These are phyloP conservation scores for Penicillium coffeae DNA, from an alignment of 495 filamentous ascomycete genomes.

Conservation along the genomic window DNA sequence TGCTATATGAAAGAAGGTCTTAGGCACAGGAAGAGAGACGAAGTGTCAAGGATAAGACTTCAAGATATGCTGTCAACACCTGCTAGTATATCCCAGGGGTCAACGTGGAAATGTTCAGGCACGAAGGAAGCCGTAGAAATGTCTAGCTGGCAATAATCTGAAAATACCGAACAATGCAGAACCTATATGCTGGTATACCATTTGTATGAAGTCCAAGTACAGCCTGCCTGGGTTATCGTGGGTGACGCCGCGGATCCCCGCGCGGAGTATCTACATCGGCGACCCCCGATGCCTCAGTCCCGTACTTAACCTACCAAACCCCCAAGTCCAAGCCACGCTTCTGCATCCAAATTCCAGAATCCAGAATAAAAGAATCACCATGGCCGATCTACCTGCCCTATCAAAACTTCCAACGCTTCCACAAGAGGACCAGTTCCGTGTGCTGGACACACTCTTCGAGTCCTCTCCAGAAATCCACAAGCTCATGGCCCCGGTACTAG, in stretches of 20 bases:
- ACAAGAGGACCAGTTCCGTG: slow-evolving; percentile 50
- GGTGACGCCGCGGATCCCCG: neutral
- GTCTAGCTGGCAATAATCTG: no score
- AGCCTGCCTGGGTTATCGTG: no score
- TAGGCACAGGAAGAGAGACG: no score
- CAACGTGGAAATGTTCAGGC: no score
- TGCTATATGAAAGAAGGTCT: no score
- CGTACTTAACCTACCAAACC: slow-evolving; percentile 8
- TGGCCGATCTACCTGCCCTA: slow-evolving; percentile 48
- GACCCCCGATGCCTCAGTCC: slow-evolving; percentile 4
- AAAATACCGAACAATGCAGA: no score
- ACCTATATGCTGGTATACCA: no score
- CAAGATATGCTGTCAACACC: no score
- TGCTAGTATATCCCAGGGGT: no score
- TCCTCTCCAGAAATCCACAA: slow-evolving; percentile 70
- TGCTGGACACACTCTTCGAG: slow-evolving; percentile 86
- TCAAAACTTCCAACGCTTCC: slow-evolving; percentile 51
- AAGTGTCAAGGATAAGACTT: no score
- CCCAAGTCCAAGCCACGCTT: neutral
- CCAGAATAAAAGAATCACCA: slow-evolving; percentile 4
- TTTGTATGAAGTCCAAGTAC: no score
- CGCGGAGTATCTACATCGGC: neutral
- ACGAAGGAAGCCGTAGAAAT: no score
- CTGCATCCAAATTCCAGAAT: neutral
- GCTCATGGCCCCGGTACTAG: slow-evolving; percentile 63